Conservation (phyloP, 2,329 filamentous ascomycete genomes). For the Elsinoe fawcettii region DNA sequence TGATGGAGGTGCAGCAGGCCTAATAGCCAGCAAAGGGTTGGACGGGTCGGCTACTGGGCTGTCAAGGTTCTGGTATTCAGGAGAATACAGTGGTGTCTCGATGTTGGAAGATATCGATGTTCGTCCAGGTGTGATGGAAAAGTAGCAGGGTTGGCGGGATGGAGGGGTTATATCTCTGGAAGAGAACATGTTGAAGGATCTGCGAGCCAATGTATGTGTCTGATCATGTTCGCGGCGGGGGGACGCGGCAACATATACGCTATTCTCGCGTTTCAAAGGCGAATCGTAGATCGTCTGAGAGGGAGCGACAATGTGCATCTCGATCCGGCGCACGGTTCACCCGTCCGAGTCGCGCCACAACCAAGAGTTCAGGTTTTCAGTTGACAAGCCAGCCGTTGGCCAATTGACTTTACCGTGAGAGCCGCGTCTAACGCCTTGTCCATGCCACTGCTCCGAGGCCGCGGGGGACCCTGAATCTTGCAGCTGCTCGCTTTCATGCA, state of each 20-base stretch:
- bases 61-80: constrained; percentile 7
- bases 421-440: background rate
- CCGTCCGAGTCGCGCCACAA: constrained; percentile 5
- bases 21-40: constrained; percentile 23
- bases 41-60: constrained; percentile 15
- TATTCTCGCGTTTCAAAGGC: constrained; percentile 8
- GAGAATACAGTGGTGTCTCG: constrained; percentile 10
- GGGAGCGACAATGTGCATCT: background rate
- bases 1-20: constrained; percentile 16
- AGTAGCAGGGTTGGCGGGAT: constrained; percentile 15
- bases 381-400: background rate
- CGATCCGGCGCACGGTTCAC: constrained; percentile 12
- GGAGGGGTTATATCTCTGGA: constrained; percentile 12
- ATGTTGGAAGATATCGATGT: background rate
- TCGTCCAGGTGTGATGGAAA: constrained; percentile 13
- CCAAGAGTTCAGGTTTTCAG: background rate
- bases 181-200: constrained; percentile 14
- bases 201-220: background rate
- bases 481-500: constrained; percentile 1
- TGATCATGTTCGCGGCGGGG: background rate
- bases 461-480: background rate
- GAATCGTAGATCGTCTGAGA: constrained; percentile 5
- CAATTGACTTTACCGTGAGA: background rate
- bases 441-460: background rate
- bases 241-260: constrained; percentile 2